These are phyloP conservation scores for Ophiobolus disseminans DNA, from an alignment of 2,329 filamentous ascomycete genomes.

Conservation along the genomic window DNA sequence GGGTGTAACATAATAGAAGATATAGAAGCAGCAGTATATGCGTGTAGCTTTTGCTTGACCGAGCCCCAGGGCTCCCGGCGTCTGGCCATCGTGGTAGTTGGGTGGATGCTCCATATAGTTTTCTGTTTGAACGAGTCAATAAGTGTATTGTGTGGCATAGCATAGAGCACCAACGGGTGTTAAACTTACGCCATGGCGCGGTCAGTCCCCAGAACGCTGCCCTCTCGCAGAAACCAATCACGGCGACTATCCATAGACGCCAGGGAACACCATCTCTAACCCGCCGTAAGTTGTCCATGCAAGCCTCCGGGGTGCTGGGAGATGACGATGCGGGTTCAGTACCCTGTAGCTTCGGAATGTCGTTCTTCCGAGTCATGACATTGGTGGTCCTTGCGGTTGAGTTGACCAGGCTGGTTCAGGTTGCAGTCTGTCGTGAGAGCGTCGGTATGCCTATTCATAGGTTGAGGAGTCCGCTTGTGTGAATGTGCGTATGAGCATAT, in stretches of 20 bases:
- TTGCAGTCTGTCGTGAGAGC: too few relatives aligned
- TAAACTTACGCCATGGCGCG: conserved; percentile 42
- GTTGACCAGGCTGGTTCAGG: too few relatives aligned
- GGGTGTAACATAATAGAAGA: conserved; percentile 55
- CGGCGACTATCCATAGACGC: conserved; percentile 33
- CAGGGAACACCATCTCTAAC: conserved; percentile 31
- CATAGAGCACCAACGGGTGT: not conserved
- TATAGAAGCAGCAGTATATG: conserved; percentile 64
- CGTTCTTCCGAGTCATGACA: too few relatives aligned
- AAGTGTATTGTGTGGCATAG: not conserved
- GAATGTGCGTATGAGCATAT: too few relatives aligned
- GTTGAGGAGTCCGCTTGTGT: too few relatives aligned
- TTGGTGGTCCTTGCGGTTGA: too few relatives aligned
- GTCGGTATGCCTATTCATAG: too few relatives aligned
- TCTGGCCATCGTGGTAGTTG: conserved; percentile 33
- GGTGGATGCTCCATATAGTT: conserved; percentile 53
- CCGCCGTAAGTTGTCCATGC: conserved; percentile 22
- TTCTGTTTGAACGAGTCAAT: conserved; percentile 36
- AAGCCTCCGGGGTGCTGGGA: too few relatives aligned
- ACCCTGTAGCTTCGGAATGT: too few relatives aligned
- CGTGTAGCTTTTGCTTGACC: conserved; percentile 56
- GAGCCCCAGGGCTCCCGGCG: conserved; percentile 43
- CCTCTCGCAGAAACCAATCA: conserved; percentile 36
- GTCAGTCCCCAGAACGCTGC: conserved; percentile 40
- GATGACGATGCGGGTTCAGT: too few relatives aligned